phyloP scores from a whole-genome alignment of 2,329 filamentous ascomycete genomes.

The Trichoderma sp. region DNA sequence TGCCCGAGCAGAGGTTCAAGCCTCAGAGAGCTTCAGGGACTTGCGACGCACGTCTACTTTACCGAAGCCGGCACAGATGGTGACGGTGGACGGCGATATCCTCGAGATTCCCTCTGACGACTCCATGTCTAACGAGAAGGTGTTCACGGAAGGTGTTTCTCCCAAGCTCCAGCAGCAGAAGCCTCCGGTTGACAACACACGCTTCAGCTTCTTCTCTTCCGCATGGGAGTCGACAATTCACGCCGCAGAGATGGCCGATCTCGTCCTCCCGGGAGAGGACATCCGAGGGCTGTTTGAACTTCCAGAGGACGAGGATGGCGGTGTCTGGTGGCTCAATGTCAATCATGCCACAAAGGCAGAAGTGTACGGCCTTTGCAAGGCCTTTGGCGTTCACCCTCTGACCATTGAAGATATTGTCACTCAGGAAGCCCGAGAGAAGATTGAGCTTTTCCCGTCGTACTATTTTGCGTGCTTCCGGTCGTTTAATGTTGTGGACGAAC shows the following conservation, averaged over 20 bases:
- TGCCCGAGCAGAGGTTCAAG: conserved; percentile 48
- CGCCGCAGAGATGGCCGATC: conserved; percentile 80
- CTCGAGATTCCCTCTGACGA: conserved; percentile 51
- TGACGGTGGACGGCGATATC: conserved; percentile 57
- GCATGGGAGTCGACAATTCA: conserved; percentile 92
- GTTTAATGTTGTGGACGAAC: conserved; percentile 77
- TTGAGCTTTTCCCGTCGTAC: conserved; percentile 94
- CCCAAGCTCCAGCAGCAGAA: conserved; percentile 39
- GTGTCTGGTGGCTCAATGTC: conserved; percentile 99
- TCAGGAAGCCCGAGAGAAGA: conserved; percentile 95
- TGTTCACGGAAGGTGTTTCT: conserved; percentile 33
- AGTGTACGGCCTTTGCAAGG: conserved; percentile 82
- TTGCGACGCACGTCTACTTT: conserved; percentile 31
- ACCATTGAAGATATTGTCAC: conserved; percentile 96
- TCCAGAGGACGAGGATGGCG: conserved; percentile 62
- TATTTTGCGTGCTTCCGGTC: conserved; percentile 98
- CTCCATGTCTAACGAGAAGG: conserved; percentile 49
- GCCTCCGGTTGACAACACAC: conserved; percentile 60
- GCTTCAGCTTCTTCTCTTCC: conserved; percentile 97
- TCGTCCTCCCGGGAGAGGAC: conserved; percentile 84
- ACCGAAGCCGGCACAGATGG: conserved; percentile 37
- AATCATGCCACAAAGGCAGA: conserved; percentile 88
- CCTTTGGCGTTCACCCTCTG: conserved; percentile 92
- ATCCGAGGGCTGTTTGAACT: conserved; percentile 81
- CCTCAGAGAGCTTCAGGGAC: conserved; percentile 35